Evolutionary conservation across 768 basidiomycete species (phyloP).

Genomic region (Rhodotorula paludigena): DNA sequence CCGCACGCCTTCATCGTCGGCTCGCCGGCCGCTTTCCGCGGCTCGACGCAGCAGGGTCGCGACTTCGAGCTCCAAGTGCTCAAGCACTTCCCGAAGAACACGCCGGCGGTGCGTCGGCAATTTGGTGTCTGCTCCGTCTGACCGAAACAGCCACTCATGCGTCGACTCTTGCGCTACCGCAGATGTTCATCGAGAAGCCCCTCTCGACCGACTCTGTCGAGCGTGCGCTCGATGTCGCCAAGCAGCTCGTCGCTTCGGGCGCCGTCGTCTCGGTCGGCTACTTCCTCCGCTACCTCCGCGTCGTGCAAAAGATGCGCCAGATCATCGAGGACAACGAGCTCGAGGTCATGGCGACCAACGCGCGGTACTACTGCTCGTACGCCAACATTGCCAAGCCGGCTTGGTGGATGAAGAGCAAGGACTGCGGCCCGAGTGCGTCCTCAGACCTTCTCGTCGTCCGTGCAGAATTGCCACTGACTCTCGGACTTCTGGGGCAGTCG

Average conservation of each 20-base stretch:
- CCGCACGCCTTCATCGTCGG: conserved; percentile 43
- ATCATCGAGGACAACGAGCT: conserved; percentile 91
- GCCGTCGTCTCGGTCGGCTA: conserved; percentile 41
- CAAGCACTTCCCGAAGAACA: conserved; percentile 54
- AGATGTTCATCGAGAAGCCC: conserved; percentile 45
- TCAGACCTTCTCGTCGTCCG: not conserved
- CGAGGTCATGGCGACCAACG: conserved; percentile 91
- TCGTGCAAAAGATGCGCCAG: conserved; percentile 92
- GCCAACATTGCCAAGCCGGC: conserved; percentile 58
- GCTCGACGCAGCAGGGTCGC: conserved; percentile 35
- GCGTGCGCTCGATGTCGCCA: conserved; percentile 28
- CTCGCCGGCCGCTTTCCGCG: conserved; percentile 42
- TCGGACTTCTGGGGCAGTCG: conserved; percentile 45
- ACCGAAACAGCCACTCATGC: no score
- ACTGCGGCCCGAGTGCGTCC: conserved; percentile 49
- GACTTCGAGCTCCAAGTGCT: conserved; percentile 43
- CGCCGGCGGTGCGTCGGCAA: conserved; percentile 23
- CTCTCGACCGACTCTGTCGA: conserved; percentile 39
- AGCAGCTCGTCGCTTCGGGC: conserved; percentile 33
- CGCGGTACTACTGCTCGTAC: conserved; percentile 87
- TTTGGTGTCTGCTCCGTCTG: no score
- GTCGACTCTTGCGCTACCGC: not conserved
- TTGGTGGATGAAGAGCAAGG: conserved; percentile 92
- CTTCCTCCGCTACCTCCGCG: conserved; percentile 47
- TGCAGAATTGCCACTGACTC: not conserved